Evolutionary conservation across 2,329 filamentous ascomycete genomes (phyloP).

Genomic region (Allantophomopsis cytisporea): DNA sequence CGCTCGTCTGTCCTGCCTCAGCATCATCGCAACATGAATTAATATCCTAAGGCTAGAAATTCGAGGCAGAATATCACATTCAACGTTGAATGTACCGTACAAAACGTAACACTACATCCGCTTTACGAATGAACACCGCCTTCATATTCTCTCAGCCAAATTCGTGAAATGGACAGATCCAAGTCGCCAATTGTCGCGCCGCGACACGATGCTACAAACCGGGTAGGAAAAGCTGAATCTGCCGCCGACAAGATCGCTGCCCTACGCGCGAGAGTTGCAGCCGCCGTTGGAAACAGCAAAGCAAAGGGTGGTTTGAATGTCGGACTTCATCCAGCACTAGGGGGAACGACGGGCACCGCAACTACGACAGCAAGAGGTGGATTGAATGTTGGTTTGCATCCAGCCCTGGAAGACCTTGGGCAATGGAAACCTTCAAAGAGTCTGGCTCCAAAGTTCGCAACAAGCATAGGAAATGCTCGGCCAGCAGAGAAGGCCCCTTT

Average conservation of each 20-base stretch:
- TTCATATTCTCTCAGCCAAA: no score
- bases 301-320: conserved; percentile 28
- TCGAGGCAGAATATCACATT: no score
- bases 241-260: conserved; percentile 58
- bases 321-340: conserved; percentile 19
- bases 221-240: conserved; percentile 40
- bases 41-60: no score
- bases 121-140: no score
- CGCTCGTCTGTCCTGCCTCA: no score
- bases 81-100: no score
- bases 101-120: no score
- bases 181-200: conserved; percentile 37
- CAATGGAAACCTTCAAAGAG: conserved; percentile 28
- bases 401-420: conserved; percentile 50
- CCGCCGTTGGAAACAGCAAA: conserved; percentile 45
- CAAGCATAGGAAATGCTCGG: conserved; percentile 23
- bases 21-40: no score
- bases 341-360: conserved; percentile 1
- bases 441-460: conserved; percentile 20
- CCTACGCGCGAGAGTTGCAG: conserved; percentile 67
- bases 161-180: conserved; percentile 32
- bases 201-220: conserved; percentile 37
- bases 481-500: conserved; percentile 24
- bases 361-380: conserved; percentile 26
- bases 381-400: conserved; percentile 31